Evolutionary conservation across 176 grass and related monocot species (phyloP).

Genomic region (Aechmea fasciata): DNA sequence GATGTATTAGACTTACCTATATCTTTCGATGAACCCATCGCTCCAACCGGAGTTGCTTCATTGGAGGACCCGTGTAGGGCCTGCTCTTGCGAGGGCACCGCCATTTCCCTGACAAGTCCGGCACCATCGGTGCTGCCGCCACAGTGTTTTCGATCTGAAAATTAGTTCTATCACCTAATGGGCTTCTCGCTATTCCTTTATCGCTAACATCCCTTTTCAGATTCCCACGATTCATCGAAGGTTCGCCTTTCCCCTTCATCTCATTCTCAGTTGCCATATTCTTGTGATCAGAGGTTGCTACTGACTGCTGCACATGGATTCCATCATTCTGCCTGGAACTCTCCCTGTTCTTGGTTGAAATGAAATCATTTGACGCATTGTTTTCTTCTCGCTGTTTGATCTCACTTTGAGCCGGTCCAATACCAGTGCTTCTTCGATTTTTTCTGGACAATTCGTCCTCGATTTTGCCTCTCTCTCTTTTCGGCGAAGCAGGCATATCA

Average conservation of each 20-base stretch:
- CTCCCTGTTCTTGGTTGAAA: slow-evolving; percentile 31
- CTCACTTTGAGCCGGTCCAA: background rate
- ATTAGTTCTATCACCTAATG: slow-evolving; percentile 39
- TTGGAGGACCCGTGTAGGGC: slow-evolving; percentile 35
- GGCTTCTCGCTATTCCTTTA: slow-evolving; percentile 18
- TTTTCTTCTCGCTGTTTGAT: slow-evolving; percentile 9
- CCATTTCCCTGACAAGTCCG: slow-evolving; percentile 42
- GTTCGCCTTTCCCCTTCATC: background rate
- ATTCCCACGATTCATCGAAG: background rate
- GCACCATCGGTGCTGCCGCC: background rate
- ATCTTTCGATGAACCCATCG: slow-evolving; percentile 40
- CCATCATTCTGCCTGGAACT: slow-evolving; percentile 3
- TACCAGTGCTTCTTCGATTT: background rate
- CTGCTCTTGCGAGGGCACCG: slow-evolving; percentile 52
- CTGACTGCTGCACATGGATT: too few species aligned
- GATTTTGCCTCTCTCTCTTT: slow-evolving; percentile 9
- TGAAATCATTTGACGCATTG: slow-evolving; percentile 33
- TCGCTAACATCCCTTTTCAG: background rate
- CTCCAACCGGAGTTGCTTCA: slow-evolving; percentile 58
- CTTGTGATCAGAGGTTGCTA: background rate
- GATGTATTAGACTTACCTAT: background rate
- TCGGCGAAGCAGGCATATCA: background rate
- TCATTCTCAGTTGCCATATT: background rate
- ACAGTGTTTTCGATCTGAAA: slow-evolving; percentile 13
- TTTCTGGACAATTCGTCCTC: background rate